phyloP scores from a whole-genome alignment of 2,329 filamentous ascomycete genomes.

The Diaporthe citrichinensis region DNA sequence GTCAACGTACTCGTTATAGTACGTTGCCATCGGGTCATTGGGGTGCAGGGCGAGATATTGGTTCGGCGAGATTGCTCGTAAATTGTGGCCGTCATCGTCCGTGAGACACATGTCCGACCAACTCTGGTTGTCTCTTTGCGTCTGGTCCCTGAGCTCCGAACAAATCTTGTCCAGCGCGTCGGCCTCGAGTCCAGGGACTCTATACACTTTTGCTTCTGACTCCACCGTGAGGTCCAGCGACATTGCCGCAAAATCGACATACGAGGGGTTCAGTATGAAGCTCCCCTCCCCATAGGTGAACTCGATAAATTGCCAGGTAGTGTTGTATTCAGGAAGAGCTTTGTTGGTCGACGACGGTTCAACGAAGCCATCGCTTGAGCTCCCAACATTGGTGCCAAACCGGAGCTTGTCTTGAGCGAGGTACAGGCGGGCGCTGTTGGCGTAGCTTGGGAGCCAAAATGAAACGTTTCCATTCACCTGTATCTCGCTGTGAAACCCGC shows the following conservation, averaged over 20 bases:
- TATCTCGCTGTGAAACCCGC: background rate
- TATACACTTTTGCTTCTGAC: background rate
- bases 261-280: constrained; percentile 24
- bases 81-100: background rate
- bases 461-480: background rate
- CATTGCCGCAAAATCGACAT: constrained; percentile 31
- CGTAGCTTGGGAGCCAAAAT: constrained; percentile 24
- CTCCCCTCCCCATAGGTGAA: constrained; percentile 12
- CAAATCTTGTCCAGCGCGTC: constrained; percentile 18
- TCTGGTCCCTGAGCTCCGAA: background rate
- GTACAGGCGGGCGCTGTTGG: constrained; percentile 25
- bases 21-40: constrained; percentile 3
- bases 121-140: background rate
- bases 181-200: constrained; percentile 2
- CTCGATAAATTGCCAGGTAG: constrained; percentile 29
- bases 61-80: constrained; percentile 33
- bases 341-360: constrained; percentile 28
- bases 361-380: constrained; percentile 13
- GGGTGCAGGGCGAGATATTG: constrained; percentile 30
- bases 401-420: constrained; percentile 15
- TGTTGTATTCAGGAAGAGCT: constrained; percentile 23
- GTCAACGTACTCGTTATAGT: constrained; percentile 25
- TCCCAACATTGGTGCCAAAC: constrained; percentile 25
- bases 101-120: constrained; percentile 20
- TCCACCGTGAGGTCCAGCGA: constrained; percentile 18